These are phyloP conservation scores for Microcos paniculata DNA, from an alignment of 345 rosid genomes.

Conservation along the genomic window DNA sequence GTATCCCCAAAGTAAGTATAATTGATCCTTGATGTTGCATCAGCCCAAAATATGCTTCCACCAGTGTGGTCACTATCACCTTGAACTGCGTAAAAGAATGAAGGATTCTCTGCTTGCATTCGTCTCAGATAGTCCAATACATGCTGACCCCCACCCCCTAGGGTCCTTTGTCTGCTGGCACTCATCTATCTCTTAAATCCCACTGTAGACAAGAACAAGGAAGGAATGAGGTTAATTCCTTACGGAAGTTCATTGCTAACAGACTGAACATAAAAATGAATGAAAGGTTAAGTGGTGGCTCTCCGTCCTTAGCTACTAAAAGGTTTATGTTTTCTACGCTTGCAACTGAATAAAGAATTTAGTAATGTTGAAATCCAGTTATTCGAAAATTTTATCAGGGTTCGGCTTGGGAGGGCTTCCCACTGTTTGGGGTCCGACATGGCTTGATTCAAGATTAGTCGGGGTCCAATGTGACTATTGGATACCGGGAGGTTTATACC, in stretches of 20 bases:
- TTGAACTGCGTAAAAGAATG: constrained; percentile 38
- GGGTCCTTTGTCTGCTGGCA: constrained; percentile 30
- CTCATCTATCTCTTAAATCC: constrained; percentile 4
- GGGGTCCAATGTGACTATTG: no score
- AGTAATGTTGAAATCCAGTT: neutral
- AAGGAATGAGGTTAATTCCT: neutral
- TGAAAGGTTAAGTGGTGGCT: neutral
- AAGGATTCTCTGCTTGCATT: constrained; percentile 41
- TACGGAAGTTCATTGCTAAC: neutral
- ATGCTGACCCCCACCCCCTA: constrained; percentile 43
- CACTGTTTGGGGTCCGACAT: no score
- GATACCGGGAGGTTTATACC: no score
- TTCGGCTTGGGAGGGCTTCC: no score
- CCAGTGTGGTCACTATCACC: constrained; percentile 36
- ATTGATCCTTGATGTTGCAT: constrained; percentile 35
- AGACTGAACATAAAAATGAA: neutral
- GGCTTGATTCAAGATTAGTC: no score
- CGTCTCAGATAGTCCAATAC: constrained; percentile 49
- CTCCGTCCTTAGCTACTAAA: neutral
- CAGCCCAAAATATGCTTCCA: constrained; percentile 46
- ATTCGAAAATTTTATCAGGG: neutral
- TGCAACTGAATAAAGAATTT: neutral
- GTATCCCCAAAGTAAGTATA: constrained; percentile 41
- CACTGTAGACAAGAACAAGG: neutral
- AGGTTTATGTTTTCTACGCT: neutral